Evolutionary conservation across 2,329 filamentous ascomycete genomes (phyloP), one percentile per base, ranked within the genome.

Genomic region (Cladorrhinum sp.): DNA sequence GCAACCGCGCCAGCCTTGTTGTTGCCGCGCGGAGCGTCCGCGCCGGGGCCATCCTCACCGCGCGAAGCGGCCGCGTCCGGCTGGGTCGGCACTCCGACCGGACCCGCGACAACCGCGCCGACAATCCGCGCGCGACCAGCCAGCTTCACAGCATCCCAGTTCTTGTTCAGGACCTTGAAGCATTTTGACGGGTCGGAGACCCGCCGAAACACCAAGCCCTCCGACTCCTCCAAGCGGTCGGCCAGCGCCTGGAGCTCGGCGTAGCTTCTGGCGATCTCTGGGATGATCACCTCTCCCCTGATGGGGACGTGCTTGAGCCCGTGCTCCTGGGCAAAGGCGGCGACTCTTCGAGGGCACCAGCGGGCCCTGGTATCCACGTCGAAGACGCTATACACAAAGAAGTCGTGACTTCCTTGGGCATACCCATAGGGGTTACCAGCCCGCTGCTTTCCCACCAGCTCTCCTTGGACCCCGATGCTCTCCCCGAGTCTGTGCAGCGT

Each of bases 341-440:
- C 67, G 9, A 72, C 72, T 12, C 64, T 61, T 2, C 62, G 59
- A 1, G 73, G 73, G 1, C 66, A 10, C 49, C 73, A 58, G 50
- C 73, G 70, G 20, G 59, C 61, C 42, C 70, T 66, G 28, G 59
- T 50, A 28, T 72, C 69, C 7, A 76, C 68, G 57, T 76, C 72
- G 59, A 68, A 71, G 10, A 75, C 62, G 5, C 69, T 60, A 49
- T 70, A 77, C 16, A 76, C 67, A 55, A 72, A 73, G 57, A 76
- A 74, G 6, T 69, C 69, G 62, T 71, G 68, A 8, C 62, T 48
- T 10, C 23, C 66, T 1, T 28, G 56, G 4, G 58, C 57, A 46
- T 73, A 69, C 7, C 60, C 50, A 60, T 73, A 67, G n/a, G 67
- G 69, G 60, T 74, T 74, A 5, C 65, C 57, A 10, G 69, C 62